Percentiles rank a stretch among this genome's conserved stretches.
Evolutionary conservation across 2,329 filamentous ascomycete species (phyloP).

Genomic region (Penicillium nordicum): DNA sequence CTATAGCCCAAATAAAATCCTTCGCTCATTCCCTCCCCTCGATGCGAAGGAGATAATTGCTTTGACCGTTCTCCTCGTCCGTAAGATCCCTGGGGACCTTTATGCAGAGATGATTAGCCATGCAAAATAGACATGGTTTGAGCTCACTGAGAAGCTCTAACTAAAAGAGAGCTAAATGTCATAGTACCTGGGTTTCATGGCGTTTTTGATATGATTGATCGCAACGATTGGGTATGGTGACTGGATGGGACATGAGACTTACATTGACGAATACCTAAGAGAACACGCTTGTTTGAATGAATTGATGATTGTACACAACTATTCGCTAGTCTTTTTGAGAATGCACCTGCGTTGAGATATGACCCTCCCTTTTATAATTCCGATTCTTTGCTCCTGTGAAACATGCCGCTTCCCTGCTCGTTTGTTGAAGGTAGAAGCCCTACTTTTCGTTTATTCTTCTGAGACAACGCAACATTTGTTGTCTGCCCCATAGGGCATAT

Average conservation of each 20-base stretch:
- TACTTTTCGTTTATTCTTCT: neutral
- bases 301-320: slow-evolving; percentile 18
- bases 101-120: slow-evolving; percentile 88
- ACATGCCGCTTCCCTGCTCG: neutral
- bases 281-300: slow-evolving; percentile 19
- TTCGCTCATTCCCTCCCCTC: slow-evolving; percentile 81
- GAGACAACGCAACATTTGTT: neutral
- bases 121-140: slow-evolving; percentile 51
- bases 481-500: neutral
- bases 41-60: slow-evolving; percentile 81
- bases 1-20: slow-evolving; percentile 79
- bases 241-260: slow-evolving; percentile 9
- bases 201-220: slow-evolving; percentile 13
- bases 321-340: neutral
- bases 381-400: neutral
- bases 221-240: neutral
- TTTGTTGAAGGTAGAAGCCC: neutral
- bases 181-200: slow-evolving; percentile 2
- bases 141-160: neutral
- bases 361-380: no score
- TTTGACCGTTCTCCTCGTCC: slow-evolving; percentile 79
- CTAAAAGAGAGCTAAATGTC: neutral
- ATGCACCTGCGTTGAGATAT: neutral
- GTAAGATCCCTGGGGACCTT: slow-evolving; percentile 84
- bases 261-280: slow-evolving; percentile 15